A percentile compares a stretch with the other conserved stretches of the same genome.
phyloP scores from a whole-genome alignment of 2,329 filamentous ascomycete genomes.

The Fusarium virguliforme region DNA sequence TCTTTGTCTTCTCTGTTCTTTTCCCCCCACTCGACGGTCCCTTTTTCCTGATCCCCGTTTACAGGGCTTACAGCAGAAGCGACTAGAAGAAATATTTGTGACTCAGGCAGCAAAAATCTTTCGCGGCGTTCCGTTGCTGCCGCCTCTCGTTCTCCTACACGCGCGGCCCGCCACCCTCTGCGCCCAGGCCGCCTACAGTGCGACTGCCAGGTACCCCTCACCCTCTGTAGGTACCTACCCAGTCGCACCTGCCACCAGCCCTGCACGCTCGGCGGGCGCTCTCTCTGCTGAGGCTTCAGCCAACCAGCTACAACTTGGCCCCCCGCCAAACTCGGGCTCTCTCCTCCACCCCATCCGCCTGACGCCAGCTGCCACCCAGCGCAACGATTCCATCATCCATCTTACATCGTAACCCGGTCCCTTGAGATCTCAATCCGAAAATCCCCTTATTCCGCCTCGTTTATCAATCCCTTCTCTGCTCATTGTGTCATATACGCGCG shows the following conservation, averaged over 20 bases:
- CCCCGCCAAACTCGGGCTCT: slow-evolving; percentile 22
- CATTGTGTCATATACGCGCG: slow-evolving; percentile 29
- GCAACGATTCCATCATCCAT: slow-evolving; percentile 50
- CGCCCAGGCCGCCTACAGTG: slow-evolving; percentile 15
- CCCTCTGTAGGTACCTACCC: slow-evolving; percentile 8
- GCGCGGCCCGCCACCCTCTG: slow-evolving; percentile 6
- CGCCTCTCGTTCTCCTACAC: slow-evolving; percentile 1
- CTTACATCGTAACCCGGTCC: slow-evolving; percentile 43
- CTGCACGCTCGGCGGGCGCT: slow-evolving; percentile 14
- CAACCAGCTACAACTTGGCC: slow-evolving; percentile 20
- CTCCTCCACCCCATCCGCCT: slow-evolving; percentile 41
- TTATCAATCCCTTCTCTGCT: slow-evolving; percentile 17
- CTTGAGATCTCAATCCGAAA: slow-evolving; percentile 45
- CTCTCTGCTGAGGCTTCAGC: slow-evolving; percentile 21
- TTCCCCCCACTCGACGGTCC: slow-evolving; percentile 31
- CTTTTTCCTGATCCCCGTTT: slow-evolving; percentile 29
- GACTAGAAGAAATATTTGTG: slow-evolving; percentile 54
- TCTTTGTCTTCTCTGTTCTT: slow-evolving; percentile 21
- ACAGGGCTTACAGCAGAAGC: slow-evolving; percentile 42
- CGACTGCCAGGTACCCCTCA: slow-evolving; percentile 17
- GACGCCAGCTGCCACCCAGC: slow-evolving; percentile 34
- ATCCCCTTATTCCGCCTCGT: slow-evolving; percentile 26
- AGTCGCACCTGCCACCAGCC: slow-evolving; percentile 2
- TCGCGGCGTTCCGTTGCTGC: slow-evolving; percentile 2
- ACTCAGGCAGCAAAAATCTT: slow-evolving; percentile 57